Evolutionary conservation across 2,329 filamentous ascomycete genomes (phyloP).

Genomic region (Pseudogymnoascus sp.): DNA sequence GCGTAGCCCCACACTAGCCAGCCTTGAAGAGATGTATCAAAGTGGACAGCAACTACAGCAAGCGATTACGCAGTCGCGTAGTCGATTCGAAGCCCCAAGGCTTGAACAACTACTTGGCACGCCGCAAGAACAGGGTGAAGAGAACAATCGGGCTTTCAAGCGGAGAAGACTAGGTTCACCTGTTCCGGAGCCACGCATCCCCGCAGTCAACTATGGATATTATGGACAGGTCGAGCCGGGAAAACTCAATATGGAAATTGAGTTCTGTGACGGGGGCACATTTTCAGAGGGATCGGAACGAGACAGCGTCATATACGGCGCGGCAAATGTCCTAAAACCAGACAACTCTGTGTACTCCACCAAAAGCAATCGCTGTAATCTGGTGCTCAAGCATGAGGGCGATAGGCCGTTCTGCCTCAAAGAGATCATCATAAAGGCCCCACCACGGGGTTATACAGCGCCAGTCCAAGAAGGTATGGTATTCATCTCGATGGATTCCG

Average conservation of each 20-base stretch:
- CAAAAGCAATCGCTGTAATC: slow-evolving; percentile 78
- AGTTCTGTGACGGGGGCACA: slow-evolving; percentile 79
- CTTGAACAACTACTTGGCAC: not conserved
- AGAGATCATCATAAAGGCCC: slow-evolving; percentile 82
- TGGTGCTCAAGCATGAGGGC: slow-evolving; percentile 75
- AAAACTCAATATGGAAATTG: slow-evolving; percentile 74
- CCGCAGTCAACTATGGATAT: slow-evolving; percentile 70
- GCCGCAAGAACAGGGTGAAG: slow-evolving; percentile 22
- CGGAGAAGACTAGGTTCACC: slow-evolving; percentile 65
- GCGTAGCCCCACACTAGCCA: not conserved
- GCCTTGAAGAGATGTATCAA: not conserved
- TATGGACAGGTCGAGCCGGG: slow-evolving; percentile 84
- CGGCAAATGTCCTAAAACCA: slow-evolving; percentile 76
- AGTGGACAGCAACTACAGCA: not conserved
- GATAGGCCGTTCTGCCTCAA: slow-evolving; percentile 74
- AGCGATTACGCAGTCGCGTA: not conserved
- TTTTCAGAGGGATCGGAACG: slow-evolving; percentile 48
- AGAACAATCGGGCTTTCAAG: slow-evolving; percentile 52
- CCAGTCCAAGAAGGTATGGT: slow-evolving; percentile 89
- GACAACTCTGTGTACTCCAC: slow-evolving; percentile 86
- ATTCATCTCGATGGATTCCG: slow-evolving; percentile 78
- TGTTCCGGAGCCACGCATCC: slow-evolving; percentile 38
- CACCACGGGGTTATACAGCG: slow-evolving; percentile 70
- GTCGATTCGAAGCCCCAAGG: not conserved
- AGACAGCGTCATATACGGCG: slow-evolving; percentile 45